Percentiles rank a stretch among this genome's conserved stretches.
These are phyloP conservation scores for Colletotrichum chrysophilum DNA, from an alignment of 2,329 filamentous ascomycete species.

Conservation along the genomic window DNA sequence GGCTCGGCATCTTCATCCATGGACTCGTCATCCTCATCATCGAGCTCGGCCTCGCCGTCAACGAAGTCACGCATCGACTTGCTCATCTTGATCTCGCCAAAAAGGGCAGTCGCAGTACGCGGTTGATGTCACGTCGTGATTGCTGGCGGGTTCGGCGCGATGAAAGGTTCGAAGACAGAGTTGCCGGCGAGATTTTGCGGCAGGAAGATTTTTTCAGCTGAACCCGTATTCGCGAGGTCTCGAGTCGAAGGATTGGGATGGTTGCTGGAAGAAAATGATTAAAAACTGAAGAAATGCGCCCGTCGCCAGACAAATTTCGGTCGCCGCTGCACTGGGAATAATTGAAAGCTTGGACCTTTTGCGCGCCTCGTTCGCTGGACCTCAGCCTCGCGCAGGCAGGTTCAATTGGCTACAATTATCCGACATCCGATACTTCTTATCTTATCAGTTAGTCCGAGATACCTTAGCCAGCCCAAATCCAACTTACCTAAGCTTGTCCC, in stretches of 20 bases:
- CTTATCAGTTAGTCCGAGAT: conserved; percentile 17
- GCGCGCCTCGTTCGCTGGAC: not conserved
- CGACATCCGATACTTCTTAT: not conserved
- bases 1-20: conserved; percentile 77
- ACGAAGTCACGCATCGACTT: conserved; percentile 76
- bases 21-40: conserved; percentile 83
- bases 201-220: not conserved
- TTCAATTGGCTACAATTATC: not conserved
- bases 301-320: conserved; percentile 14
- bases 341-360: conserved; percentile 22
- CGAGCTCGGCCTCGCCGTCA: conserved; percentile 84
- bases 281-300: conserved; percentile 2
- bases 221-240: not conserved
- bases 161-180: not conserved
- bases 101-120: not conserved
- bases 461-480: not conserved
- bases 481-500: not conserved
- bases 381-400: conserved; percentile 3
- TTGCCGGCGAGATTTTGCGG: not conserved
- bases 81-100: conserved; percentile 53
- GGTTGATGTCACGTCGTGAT: not conserved
- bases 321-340: conserved; percentile 7
- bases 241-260: not conserved
- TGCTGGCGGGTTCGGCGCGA: not conserved
- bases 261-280: not conserved